These are phyloP conservation scores for Coprinopsis marcescibilis DNA, from an alignment of 768 basidiomycete genomes.

Conservation along the genomic window DNA sequence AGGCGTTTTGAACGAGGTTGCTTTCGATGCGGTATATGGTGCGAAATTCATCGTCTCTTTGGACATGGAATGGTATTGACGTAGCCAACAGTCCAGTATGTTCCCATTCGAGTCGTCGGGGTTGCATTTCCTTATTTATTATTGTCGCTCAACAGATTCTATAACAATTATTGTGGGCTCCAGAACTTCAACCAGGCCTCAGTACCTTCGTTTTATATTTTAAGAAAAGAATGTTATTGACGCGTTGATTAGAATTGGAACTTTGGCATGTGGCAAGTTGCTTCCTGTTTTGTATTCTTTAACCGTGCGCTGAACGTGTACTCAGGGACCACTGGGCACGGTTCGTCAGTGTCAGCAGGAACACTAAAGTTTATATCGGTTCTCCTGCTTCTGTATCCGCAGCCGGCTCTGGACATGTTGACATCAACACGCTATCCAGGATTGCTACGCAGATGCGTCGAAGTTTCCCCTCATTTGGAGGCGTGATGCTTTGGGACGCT, in stretches of 20 bases:
- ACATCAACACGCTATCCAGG: slow-evolving; percentile 36
- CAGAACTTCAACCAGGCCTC: slow-evolving; percentile 40
- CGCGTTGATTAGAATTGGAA: slow-evolving; percentile 49
- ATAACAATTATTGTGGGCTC: slow-evolving; percentile 50
- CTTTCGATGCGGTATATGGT: slow-evolving; percentile 70
- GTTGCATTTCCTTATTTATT: not conserved
- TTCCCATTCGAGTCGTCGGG: not conserved
- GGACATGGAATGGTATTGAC: too few relatives aligned
- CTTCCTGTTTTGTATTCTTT: not conserved
- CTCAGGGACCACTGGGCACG: slow-evolving; percentile 63
- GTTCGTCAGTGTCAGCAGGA: slow-evolving; percentile 47
- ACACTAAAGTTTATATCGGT: slow-evolving; percentile 62
- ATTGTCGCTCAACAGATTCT: slow-evolving; percentile 39
- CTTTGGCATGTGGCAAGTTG: slow-evolving; percentile 48
- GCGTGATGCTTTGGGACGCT: slow-evolving; percentile 52
- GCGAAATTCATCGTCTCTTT: slow-evolving; percentile 4
- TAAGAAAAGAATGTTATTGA: not conserved
- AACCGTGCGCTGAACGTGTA: not conserved
- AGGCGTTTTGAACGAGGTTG: slow-evolving; percentile 51
- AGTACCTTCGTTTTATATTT: too few relatives aligned
- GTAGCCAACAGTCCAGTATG: slow-evolving; percentile 29
- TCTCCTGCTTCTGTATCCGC: slow-evolving; percentile 54
- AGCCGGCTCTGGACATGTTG: slow-evolving; percentile 57
- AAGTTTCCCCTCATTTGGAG: slow-evolving; percentile 62
- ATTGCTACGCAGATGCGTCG: slow-evolving; percentile 46